Percentiles rank a stretch among this genome's conserved stretches.
phyloP scores from a whole-genome alignment of 192 early-diverging fungal genomes.

The Spizellomyces sp. region DNA sequence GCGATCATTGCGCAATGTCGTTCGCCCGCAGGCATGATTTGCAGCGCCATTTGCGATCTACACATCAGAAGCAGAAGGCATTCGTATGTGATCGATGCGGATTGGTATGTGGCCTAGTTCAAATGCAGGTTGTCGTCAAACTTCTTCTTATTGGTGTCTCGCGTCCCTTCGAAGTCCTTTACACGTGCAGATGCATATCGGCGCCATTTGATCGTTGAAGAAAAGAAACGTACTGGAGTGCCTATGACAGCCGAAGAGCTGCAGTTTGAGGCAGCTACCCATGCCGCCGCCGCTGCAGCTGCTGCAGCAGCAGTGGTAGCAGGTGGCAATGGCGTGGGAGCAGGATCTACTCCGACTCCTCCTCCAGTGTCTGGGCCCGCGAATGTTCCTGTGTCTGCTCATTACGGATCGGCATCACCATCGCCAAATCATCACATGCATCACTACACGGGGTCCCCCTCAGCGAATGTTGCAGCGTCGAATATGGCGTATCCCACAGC shows the following conservation, averaged over 20 bases:
- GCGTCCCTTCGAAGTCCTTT: background rate
- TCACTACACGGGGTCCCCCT: no score
- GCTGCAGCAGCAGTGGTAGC: background rate
- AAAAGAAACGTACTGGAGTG: background rate
- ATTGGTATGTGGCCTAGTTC: background rate
- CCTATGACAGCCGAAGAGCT: background rate
- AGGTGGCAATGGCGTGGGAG: background rate
- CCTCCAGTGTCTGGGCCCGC: no score
- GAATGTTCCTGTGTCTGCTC: no score
- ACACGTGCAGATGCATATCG: slow-evolving; percentile 5
- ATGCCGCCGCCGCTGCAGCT: background rate
- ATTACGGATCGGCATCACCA: no score
- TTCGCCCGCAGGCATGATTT: slow-evolving; percentile 2
- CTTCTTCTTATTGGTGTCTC: slow-evolving; percentile 1
- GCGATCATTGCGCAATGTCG: slow-evolving; percentile 8
- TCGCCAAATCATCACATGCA: no score
- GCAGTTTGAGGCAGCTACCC: background rate
- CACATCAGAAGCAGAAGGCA: background rate
- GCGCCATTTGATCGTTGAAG: slow-evolving; percentile 1
- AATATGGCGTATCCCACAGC: no score
- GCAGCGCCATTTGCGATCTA: slow-evolving; percentile 2
- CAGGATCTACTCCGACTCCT: no score
- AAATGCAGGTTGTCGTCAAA: background rate
- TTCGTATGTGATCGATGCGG: slow-evolving; percentile 11
- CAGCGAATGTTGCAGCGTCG: no score